A percentile compares a stretch with the other conserved stretches of the same genome.
phyloP scores from a whole-genome alignment of 257 asterid species.

The Przewalskia tangutica region DNA sequence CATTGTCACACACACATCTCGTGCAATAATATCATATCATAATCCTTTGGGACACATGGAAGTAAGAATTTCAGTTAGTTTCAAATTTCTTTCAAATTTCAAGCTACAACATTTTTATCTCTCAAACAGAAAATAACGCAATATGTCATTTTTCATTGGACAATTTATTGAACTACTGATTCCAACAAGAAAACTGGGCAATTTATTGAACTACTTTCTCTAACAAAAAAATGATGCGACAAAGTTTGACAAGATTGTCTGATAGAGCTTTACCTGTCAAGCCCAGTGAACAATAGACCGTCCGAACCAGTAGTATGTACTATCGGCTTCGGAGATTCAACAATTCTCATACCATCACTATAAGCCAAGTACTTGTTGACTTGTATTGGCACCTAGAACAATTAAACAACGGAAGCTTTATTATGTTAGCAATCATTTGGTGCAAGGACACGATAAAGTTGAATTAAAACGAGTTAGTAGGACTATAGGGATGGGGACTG shows the following conservation, averaged over 20 bases:
- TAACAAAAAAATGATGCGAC: neutral
- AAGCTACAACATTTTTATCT: neutral
- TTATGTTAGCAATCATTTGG: neutral
- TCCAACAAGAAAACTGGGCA: neutral
- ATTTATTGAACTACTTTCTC: neutral
- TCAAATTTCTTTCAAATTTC: neutral
- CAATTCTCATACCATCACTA: conserved; percentile 43
- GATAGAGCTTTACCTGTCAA: conserved; percentile 27
- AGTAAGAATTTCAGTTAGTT: neutral
- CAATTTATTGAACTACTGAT: neutral
- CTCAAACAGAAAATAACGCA: neutral
- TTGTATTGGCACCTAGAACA: conserved; percentile 44
- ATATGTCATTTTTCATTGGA: neutral
- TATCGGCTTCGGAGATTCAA: conserved; percentile 34
- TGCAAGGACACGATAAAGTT: neutral
- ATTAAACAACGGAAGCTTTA: neutral
- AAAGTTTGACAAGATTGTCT: neutral
- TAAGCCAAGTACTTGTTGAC: conserved; percentile 47
- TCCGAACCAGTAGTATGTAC: conserved; percentile 17
- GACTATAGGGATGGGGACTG: neutral
- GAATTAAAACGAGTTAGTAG: neutral
- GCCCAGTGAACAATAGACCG: conserved; percentile 22
- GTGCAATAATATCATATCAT: neutral
- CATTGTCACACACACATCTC: neutral
- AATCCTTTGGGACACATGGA: neutral